Evolutionary conservation across 2,329 filamentous ascomycete genomes (phyloP), one percentile per base, ranked within the genome.

Genomic region (Grosmannia serpens): DNA sequence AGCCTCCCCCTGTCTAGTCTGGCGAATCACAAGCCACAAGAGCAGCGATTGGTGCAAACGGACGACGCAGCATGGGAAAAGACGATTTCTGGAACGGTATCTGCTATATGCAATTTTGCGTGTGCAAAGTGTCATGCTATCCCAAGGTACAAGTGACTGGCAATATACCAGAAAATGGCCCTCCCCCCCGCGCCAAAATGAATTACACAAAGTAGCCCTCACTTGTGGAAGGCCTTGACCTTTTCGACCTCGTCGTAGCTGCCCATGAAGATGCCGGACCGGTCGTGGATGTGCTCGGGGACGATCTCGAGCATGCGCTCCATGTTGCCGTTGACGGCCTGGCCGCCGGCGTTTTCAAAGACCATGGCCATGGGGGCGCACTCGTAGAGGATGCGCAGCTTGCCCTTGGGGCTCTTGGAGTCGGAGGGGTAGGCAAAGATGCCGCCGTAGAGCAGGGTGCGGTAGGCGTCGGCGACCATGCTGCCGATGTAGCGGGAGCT

Each of bases 291-390:
- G 72, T 89, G 81, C 72, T 95, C 87, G 2, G 94, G 94, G 1
- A 89, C 83, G 47, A 97, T 85, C 58, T 89, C 86, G 65, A 99
- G 78, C 87, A 99, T 91, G 61, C 92, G 84, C 65, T 84, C 77
- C 91, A 96, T 96, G 59, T 88, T 86, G 75, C 88, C 91, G 75
- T 97, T 87, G 58, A 99, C 77, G 22, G 94, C 94, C 73, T 95
- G 86, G 61, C 94, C 94, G 66, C 94, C 94, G 67, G 94, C 89
- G 75, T 99, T 96, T 76, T 99, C 94, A 73, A 99, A 97, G 8
- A 99, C 83, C 86, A 97, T 88, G 27, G 94, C 94, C 94, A 99
- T 99, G 46, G 94, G 94, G 17, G 94, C 94, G 71, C 94, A 99
- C 78, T 99, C 94, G 75, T 99, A 99, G 67, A 99, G 73, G 65